Evolutionary conservation across 768 basidiomycete species (phyloP).

Genomic region (Sarcodon aspratus): DNA sequence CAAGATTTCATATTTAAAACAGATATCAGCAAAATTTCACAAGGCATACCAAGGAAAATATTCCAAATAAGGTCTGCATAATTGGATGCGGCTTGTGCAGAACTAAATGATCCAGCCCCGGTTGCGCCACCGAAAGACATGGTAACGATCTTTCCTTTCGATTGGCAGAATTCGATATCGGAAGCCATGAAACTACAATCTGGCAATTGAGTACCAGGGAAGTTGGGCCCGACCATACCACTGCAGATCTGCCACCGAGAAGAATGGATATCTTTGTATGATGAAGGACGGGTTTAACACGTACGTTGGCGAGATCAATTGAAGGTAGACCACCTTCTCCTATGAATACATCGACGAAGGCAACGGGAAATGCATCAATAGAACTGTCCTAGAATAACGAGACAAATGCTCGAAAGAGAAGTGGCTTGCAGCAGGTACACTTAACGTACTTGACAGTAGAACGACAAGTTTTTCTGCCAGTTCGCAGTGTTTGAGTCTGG

Average conservation of each 20-base stretch:
- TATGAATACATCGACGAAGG: slow-evolving; percentile 52
- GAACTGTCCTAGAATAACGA: slow-evolving; percentile 30
- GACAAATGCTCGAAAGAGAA: background rate
- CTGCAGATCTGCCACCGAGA: slow-evolving; percentile 47
- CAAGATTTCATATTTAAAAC: no score
- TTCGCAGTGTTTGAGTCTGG: slow-evolving; percentile 19
- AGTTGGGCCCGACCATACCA: slow-evolving; percentile 38
- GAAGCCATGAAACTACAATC: slow-evolving; percentile 49
- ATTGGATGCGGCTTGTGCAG: slow-evolving; percentile 39
- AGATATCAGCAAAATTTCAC: no score
- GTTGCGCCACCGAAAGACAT: slow-evolving; percentile 32
- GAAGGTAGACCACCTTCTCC: slow-evolving; percentile 44
- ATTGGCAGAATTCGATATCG: slow-evolving; percentile 55
- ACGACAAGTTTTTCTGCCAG: slow-evolving; percentile 38
- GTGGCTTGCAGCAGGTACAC: background rate
- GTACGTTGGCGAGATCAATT: slow-evolving; percentile 49
- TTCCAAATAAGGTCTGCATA: slow-evolving; percentile 29
- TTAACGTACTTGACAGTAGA: slow-evolving; percentile 37
- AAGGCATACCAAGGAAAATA: background rate
- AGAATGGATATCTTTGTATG: background rate
- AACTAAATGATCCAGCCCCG: slow-evolving; percentile 48
- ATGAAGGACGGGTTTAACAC: slow-evolving; percentile 4
- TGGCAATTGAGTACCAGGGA: slow-evolving; percentile 50
- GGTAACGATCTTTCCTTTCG: slow-evolving; percentile 26
- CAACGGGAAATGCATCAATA: slow-evolving; percentile 49